Evolutionary conservation across 1,284 basidiomycete genomes (phyloP), one percentile per base, ranked within the genome.

Genomic region (Naganishia cerealis): DNA sequence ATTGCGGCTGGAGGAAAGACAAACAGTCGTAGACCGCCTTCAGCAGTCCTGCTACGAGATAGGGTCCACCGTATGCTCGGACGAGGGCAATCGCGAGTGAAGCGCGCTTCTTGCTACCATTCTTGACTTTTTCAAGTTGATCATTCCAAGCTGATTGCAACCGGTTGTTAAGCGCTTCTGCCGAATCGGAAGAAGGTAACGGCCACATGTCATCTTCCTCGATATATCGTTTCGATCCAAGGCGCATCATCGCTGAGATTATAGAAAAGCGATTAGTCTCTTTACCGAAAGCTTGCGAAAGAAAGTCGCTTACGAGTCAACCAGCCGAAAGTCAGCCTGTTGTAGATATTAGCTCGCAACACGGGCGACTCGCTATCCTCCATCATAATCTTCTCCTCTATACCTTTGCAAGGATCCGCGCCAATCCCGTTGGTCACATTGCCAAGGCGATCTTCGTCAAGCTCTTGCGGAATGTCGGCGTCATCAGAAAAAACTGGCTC

Each of bases 1-100:
- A 83, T 77, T 96, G 90, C 0, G 95, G 95, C 77, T 97, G 94
- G 2, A 88, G 78, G 80, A 98, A 98, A 0, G 87, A 86, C 15
- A 95, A 81, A 53, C 82, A 81, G 77, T 98, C 94, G 78, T 94
- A 92, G 0, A 86, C 57, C 15, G 90, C 73, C 81, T 96, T 94
- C 63, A 92, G 81, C 0, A 83, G 84, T 43, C 83, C 83, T 0
- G 92, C 94, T 24, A 86, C 75, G 2, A 86, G 78, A 75, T 90
- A 96, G 0, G 90, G 88, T 0, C 85, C 82, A 0, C 94, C 94
- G 74, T 91, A 98, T 0, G 92, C 86, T 3, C 85, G 75, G 68
- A 87, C 86, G 16, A 96, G 83, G 0, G 92, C 87, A 5, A 85
- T 82, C 84, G 88, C 90, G 3, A 96, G 81, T 0, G 86, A 85